These are phyloP conservation scores for Nymphaea thermarum DNA, from an alignment of 164 flowering plant genomes.

Conservation along the genomic window DNA sequence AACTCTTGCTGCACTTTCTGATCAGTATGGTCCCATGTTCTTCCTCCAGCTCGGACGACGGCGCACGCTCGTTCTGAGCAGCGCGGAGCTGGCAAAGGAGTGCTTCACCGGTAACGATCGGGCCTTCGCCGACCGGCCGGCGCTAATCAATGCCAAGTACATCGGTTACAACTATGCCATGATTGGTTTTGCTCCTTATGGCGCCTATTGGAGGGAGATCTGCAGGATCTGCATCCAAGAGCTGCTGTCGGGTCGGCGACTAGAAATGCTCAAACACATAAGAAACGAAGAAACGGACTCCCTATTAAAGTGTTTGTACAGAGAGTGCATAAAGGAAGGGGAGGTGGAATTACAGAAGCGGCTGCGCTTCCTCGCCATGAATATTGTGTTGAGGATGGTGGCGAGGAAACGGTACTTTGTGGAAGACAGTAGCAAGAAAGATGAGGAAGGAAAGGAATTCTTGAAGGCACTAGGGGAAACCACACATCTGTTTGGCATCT, in stretches of 20 bases:
- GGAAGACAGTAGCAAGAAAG: background rate
- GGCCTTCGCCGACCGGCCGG: conserved; percentile 5
- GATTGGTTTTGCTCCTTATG: conserved; percentile 5
- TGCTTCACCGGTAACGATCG: conserved; percentile 9
- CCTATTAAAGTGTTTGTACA: background rate
- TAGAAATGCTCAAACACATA: conserved; percentile 1
- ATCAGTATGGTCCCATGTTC: conserved; percentile 7
- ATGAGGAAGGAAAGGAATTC: background rate
- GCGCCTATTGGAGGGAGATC: conserved; percentile 8
- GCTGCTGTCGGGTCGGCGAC: conserved; percentile 3
- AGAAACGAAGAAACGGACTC: background rate
- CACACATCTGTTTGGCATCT: background rate
- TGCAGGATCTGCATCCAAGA: conserved; percentile 4
- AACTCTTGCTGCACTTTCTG: conserved; percentile 6
- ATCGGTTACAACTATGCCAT: conserved; percentile 5
- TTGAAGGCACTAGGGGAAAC: background rate
- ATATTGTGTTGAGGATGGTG: conserved; percentile 2
- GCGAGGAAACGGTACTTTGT: conserved; percentile 1
- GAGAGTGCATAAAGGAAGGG: background rate
- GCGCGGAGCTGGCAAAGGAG: conserved; percentile 2
- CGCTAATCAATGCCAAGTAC: background rate
- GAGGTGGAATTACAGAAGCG: conserved; percentile 2
- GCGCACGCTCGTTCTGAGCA: conserved; percentile 3
- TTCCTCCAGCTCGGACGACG: conserved; percentile 1
- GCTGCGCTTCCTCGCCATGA: background rate